These are phyloP conservation scores for Russula brevipes DNA, from an alignment of 768 basidiomycete species.

Conservation along the genomic window DNA sequence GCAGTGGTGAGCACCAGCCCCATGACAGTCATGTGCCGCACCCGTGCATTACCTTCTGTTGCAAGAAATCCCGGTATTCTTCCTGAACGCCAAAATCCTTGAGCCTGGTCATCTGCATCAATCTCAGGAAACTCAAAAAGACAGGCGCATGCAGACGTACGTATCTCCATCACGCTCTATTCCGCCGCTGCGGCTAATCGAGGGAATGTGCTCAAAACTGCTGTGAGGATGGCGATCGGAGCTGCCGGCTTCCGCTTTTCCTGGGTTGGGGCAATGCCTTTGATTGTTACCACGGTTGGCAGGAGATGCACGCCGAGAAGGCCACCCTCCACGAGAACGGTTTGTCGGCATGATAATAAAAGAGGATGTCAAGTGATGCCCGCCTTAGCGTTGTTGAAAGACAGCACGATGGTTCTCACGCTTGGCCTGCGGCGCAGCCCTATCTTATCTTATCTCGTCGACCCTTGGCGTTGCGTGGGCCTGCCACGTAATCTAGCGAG, in stretches of 20 bases:
- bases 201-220: slow-evolving; percentile 50
- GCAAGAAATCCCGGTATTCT: slow-evolving; percentile 60
- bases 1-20: background rate
- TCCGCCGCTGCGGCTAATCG: slow-evolving; percentile 73
- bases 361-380: background rate
- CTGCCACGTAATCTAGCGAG: no score
- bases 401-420: no score
- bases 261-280: background rate
- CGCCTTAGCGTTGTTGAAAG: no score
- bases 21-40: background rate
- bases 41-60: slow-evolving; percentile 51
- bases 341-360: slow-evolving; percentile 6
- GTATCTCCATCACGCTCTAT: slow-evolving; percentile 68
- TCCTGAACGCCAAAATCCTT: slow-evolving; percentile 56
- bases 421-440: no score
- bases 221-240: background rate
- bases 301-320: background rate
- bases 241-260: background rate
- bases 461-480: no score
- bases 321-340: background rate
- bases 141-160: slow-evolving; percentile 40
- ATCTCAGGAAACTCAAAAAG: background rate
- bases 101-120: slow-evolving; percentile 44
- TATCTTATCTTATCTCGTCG: no score
- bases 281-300: background rate